Conservation (phyloP, 305 asterid genomes). For the Fraxinus platypoda region DNA sequence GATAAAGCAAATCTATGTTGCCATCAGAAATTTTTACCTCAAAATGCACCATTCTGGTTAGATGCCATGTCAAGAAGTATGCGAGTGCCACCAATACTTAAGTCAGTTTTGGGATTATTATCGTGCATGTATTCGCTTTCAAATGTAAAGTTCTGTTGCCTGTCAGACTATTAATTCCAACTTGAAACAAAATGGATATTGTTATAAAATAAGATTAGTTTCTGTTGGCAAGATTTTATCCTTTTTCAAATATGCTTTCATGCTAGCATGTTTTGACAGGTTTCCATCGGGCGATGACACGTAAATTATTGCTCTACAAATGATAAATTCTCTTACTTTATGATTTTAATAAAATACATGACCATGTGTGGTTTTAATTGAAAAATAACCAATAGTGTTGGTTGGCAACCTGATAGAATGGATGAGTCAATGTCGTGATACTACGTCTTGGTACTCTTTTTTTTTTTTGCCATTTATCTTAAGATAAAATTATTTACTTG, state of each 20-base stretch:
- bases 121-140: neutral
- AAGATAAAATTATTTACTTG: neutral
- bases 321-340: neutral
- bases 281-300: neutral
- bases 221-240: neutral
- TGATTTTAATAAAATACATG: neutral
- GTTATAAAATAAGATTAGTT: neutral
- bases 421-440: neutral
- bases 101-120: neutral
- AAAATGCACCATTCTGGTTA: neutral
- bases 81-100: neutral
- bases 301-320: neutral
- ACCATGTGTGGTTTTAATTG: neutral
- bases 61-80: neutral
- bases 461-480: neutral
- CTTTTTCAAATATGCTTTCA: neutral
- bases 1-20: neutral
- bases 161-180: neutral
- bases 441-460: conserved; percentile 4
- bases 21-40: neutral
- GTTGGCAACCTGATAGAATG: neutral
- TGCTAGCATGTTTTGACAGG: neutral
- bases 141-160: neutral
- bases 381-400: neutral
- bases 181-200: neutral